Conservation (phyloP, 495 filamentous ascomycete species). For the Polyplosphaeria fusca region DNA sequence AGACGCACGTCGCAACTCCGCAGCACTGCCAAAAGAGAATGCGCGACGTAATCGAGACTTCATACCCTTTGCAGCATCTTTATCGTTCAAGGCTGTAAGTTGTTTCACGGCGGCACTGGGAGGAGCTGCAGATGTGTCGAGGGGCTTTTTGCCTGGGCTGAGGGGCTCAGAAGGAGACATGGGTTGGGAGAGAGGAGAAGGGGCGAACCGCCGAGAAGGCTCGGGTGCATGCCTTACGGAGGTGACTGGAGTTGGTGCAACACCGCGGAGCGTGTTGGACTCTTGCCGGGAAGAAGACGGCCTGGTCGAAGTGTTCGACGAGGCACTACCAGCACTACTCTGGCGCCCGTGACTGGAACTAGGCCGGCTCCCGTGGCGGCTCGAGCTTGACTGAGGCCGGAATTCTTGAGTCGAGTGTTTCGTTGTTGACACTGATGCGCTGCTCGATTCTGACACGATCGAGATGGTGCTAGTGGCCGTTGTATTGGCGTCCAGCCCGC, state of each 20-base stretch:
- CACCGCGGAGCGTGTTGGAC: slow-evolving; percentile 5
- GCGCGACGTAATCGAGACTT: slow-evolving; percentile 87
- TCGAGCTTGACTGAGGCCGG: slow-evolving; percentile 34
- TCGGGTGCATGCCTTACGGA: slow-evolving; percentile 69
- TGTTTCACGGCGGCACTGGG: slow-evolving; percentile 74
- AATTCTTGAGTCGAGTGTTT: slow-evolving; percentile 32
- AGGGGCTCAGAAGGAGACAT: slow-evolving; percentile 43
- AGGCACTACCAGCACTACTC: slow-evolving; percentile 55
- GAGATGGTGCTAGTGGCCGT: slow-evolving; percentile 12
- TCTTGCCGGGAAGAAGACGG: slow-evolving; percentile 41
- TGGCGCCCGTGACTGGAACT: slow-evolving; percentile 56
- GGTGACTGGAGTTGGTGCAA: neutral
- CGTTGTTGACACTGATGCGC: neutral
- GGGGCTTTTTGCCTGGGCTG: slow-evolving; percentile 33
- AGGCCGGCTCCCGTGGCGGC: slow-evolving; percentile 37
- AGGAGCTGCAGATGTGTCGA: slow-evolving; percentile 16
- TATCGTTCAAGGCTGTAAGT: slow-evolving; percentile 75
- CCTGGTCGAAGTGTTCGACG: slow-evolving; percentile 46
- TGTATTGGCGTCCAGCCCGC: slow-evolving; percentile 67
- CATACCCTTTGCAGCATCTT: slow-evolving; percentile 69
- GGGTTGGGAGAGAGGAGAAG: slow-evolving; percentile 87
- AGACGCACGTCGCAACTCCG: slow-evolving; percentile 78
- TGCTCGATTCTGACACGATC: neutral
- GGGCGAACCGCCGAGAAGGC: slow-evolving; percentile 62
- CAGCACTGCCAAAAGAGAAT: slow-evolving; percentile 95